phyloP scores from a whole-genome alignment of 2,329 filamentous ascomycete genomes.

The Thermothelomyces thermophilus region DNA sequence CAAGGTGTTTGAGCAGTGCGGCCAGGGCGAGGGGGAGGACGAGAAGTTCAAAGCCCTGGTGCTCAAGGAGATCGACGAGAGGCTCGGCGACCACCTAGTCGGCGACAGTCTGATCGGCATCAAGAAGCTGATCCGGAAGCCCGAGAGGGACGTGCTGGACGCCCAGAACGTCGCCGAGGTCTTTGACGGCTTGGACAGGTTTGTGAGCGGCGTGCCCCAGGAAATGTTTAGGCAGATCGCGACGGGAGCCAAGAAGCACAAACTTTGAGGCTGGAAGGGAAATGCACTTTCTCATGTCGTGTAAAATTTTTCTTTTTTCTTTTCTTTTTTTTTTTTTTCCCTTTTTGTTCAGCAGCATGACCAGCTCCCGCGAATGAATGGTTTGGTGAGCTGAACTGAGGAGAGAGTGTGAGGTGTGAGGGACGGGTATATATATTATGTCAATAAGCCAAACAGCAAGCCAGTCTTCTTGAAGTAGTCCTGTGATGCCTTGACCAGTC shows the following conservation, averaged over 20 bases:
- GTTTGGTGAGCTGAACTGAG: too few relatives aligned
- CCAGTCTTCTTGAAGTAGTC: constrained; percentile 82
- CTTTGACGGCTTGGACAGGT: constrained; percentile 76
- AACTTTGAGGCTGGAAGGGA: constrained; percentile 52
- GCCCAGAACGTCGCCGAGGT: constrained; percentile 75
- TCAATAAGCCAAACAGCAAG: constrained; percentile 73
- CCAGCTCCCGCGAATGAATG: neutral
- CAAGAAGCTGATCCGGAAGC: constrained; percentile 73
- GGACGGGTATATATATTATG: constrained; percentile 21
- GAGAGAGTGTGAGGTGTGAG: neutral
- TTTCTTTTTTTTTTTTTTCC: constrained; percentile 19
- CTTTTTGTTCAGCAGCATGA: neutral
- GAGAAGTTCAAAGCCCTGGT: constrained; percentile 66
- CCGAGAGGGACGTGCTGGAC: constrained; percentile 67
- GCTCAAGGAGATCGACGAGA: constrained; percentile 71
- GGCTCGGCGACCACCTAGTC: constrained; percentile 72
- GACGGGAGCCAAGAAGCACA: constrained; percentile 86
- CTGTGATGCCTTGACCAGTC: constrained; percentile 55
- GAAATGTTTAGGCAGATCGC: constrained; percentile 83
- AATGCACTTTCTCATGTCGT: too few relatives aligned
- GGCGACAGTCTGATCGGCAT: constrained; percentile 74
- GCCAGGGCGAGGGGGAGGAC: constrained; percentile 50
- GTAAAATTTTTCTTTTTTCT: too few relatives aligned
- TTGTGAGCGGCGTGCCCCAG: constrained; percentile 74
- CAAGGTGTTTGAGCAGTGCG: constrained; percentile 59